Percentiles rank a stretch among this genome's conserved stretches.
Evolutionary conservation across 1,139 yeast genomes (phyloP).

Genomic region (Protomyces lactucae-debilis): DNA sequence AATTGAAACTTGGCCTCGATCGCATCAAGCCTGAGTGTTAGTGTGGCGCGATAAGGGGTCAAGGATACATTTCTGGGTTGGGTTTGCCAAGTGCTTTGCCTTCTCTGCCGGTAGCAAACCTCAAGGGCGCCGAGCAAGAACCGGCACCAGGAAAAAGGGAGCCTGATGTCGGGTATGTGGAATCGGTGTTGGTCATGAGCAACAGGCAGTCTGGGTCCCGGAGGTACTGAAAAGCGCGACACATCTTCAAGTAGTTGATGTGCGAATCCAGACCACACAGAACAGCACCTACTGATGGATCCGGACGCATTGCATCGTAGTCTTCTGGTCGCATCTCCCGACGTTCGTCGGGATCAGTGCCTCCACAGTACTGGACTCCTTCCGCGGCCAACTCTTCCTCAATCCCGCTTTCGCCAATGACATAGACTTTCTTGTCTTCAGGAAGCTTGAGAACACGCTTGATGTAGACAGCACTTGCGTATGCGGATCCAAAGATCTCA

Average conservation of each 20-base stretch:
- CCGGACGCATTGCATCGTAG: conserved; percentile 45
- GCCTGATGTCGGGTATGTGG: conserved; percentile 89
- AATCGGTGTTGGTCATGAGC: conserved; percentile 92
- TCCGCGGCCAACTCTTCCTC: conserved; percentile 62
- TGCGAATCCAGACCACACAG: conserved; percentile 78
- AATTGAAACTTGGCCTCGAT: conserved; percentile 64
- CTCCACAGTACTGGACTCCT: conserved; percentile 72
- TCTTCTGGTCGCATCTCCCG: conserved; percentile 34
- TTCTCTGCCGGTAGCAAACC: conserved; percentile 67
- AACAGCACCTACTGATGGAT: conserved; percentile 76
- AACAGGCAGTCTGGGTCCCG: conserved; percentile 64
- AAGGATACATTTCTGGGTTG: conserved; percentile 58
- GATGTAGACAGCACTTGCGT: conserved; percentile 83
- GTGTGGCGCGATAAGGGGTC: not conserved
- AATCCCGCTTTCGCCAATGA: conserved; percentile 78
- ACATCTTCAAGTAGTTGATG: conserved; percentile 73
- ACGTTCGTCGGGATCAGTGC: conserved; percentile 48
- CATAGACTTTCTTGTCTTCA: conserved; percentile 72
- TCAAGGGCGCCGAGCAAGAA: conserved; percentile 75
- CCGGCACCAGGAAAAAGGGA: conserved; percentile 91
- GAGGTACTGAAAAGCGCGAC: conserved; percentile 76
- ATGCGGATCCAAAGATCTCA: conserved; percentile 86
- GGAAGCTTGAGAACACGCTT: conserved; percentile 70
- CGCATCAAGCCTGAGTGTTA: conserved; percentile 55
- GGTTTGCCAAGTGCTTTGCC: conserved; percentile 91